phyloP scores from a whole-genome alignment of 371 early-diverging fungal genomes.

The Conidiobolus incongruus region DNA sequence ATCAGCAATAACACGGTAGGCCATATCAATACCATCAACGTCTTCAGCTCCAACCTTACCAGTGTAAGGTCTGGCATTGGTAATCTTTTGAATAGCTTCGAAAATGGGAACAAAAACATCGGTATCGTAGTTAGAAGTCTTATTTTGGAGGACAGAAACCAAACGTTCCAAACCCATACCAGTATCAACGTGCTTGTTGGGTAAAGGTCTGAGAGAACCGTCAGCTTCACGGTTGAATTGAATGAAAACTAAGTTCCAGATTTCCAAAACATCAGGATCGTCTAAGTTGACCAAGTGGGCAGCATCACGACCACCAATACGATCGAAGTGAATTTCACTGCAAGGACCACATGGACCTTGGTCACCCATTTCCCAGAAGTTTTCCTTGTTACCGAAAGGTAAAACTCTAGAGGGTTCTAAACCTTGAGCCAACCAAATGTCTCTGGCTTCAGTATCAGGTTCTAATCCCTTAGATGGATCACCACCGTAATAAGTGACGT shows the following conservation, averaged over 20 bases:
- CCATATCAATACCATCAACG: constrained; percentile 85
- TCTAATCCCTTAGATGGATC: constrained; percentile 54
- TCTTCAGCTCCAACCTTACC: constrained; percentile 82
- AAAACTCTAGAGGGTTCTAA: constrained; percentile 67
- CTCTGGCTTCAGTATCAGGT: constrained; percentile 82
- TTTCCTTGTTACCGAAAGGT: constrained; percentile 85
- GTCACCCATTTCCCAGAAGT: constrained; percentile 99
- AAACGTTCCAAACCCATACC: constrained; percentile 98
- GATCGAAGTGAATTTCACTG: constrained; percentile 98
- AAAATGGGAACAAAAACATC: constrained; percentile 83
- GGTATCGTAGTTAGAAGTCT: constrained; percentile 96
- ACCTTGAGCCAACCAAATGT: constrained; percentile 87
- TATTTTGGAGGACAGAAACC: constrained; percentile 89
- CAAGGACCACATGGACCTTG: constrained; percentile 99
- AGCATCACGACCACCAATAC: constrained; percentile 93
- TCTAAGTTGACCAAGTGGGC: constrained; percentile 89
- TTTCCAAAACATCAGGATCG: constrained; percentile 97
- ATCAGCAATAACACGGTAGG: constrained; percentile 98
- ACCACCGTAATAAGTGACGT: constrained; percentile 97
- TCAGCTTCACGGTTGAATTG: constrained; percentile 96
- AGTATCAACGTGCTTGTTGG: constrained; percentile 97
- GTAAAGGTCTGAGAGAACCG: constrained; percentile 69
- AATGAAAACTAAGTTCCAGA: constrained; percentile 99
- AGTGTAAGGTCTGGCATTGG: constrained; percentile 69
- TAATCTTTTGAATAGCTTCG: constrained; percentile 55